Evolutionary conservation across 495 filamentous ascomycete species (phyloP), one percentile per base, ranked within the genome.

Genomic region (Jackrogersella multiformis): DNA sequence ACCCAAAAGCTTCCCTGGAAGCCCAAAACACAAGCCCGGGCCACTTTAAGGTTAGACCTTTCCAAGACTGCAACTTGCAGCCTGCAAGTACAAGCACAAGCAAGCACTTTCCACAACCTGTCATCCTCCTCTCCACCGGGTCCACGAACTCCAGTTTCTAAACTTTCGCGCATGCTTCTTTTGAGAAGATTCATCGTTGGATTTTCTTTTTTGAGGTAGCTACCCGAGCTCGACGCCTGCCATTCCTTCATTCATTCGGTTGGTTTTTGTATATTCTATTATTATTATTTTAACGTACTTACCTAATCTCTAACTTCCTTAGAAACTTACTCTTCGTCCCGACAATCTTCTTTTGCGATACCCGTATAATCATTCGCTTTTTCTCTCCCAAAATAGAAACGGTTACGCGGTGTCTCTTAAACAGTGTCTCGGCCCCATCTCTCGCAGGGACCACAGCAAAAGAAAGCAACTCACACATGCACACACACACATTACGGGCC

Each of bases 161-260:
- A 61, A 55, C 61, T 45, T 66, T 66, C 52, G 57, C 61, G 61
- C 45, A 45, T 70, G 32, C 66, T 64, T 49, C 61, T 65, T 65
- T 64, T 28, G 56, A 52, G 57, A 58, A 28, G 39, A 64, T 64
- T 66, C 56, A 66, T 66, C 42, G 67, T 66, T 62, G 53, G 55
- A 48, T 61, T 52, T n/a, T n/a, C n/a, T n/a, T n/a, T n/a, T 56
- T 70, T 56, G 36, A 53, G 61, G 46, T 58, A 61, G 39, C 16
- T 57, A 5, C 46, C 12, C 49, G 32, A 64, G 56, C 60, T 59
- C 18, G 39, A 60, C 49, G 26, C 42, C 41, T 42, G 35, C 39
- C 44, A 13, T 57, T 64, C 36, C 28, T 66, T 59, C 46, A 24
- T 46, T 66, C 42, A 38, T n/a, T n/a, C n/a, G n/a, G n/a, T n/a